Base-by-base conservation (phyloP, 345 rosid genomes). In the Moricandia arvensis region DNA sequence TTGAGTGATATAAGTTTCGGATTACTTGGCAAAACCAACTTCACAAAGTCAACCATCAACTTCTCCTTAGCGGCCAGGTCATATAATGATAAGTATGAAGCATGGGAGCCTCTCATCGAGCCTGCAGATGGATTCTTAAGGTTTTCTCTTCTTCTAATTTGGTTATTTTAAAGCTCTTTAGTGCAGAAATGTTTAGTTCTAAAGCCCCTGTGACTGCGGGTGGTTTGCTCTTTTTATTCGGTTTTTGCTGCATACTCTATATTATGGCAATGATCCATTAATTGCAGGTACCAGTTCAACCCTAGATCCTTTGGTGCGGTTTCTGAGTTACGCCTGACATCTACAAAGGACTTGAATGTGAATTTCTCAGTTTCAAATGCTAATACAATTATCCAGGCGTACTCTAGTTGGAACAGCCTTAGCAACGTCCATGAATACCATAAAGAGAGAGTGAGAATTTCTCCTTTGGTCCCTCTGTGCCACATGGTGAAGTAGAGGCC, bases 81-180 rank as follows among this genome's bases (percentile, higher is more conserved):
- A 75, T 92, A 90, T 74, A 95, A 89, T 80, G 99, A 95, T 77
- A 95, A 90, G 79, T 84, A 84, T 69, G 97, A 95, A 80, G 79
- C 93, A 9, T 95, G 97, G 99, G 99, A 95, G 79, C 99, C 99
- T 45, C 86, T 95, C 75, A 81, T 92, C 73, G 99, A 95, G 86
- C 88, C 96, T 63, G 88, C 88, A 7, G 97, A 91, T 30, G 94
- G 88, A 62, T 88, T 87, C 67, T 71, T 93, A 63, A 86, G 98
- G 98, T 93, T 81, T 63, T 18, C 31, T 54, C 9, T 18, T 16
- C 13, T 27, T 51, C 30, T 61, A 29, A 21, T 63, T 16, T n/a
- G 21, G 24, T 37, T 59, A 31, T 15, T 30, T 53, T 54, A 55
- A 11, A 34, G 17, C 69, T 67, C 35, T 9, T 6, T 68, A 16